phyloP scores from a whole-genome alignment of 148 eudicot species.

The Camellia japonica region DNA sequence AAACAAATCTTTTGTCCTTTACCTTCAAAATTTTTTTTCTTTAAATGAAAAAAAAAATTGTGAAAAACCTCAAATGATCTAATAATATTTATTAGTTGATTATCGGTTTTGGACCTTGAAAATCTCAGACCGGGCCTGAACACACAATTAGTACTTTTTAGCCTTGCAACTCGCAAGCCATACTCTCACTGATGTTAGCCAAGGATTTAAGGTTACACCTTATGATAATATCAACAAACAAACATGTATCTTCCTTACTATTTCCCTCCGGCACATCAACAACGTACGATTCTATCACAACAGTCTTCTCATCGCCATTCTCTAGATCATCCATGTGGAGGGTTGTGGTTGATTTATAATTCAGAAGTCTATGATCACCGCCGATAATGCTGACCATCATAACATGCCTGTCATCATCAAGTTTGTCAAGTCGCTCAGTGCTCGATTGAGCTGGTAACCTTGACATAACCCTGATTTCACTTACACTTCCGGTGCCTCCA shows the following conservation, averaged over 20 bases:
- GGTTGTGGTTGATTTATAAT: conserved; percentile 28
- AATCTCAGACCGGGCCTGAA: no score
- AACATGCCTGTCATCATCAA: conserved; percentile 34
- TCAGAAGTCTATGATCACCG: conserved; percentile 42
- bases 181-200: conserved; percentile 26
- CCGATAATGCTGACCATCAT: conserved; percentile 33
- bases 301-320: conserved; percentile 23
- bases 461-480: conserved; percentile 23
- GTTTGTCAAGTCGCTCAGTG: conserved; percentile 40
- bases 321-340: conserved; percentile 19
- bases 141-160: no score
- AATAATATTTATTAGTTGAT: no score
- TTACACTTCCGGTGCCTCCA: conserved; percentile 25
- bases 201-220: conserved; percentile 38
- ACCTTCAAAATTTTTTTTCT: no score
- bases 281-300: conserved; percentile 44
- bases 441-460: conserved; percentile 40
- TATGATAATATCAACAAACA: conserved; percentile 35
- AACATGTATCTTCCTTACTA: conserved; percentile 38
- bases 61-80: no score
- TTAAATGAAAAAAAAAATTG: no score
- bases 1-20: no score
- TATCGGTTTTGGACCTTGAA: rapidly evolving
- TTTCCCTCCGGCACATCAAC: conserved; percentile 44
- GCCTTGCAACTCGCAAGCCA: conserved; percentile 12